A percentile compares a stretch with the other conserved stretches of the same genome.
Conservation (phyloP, 208 protist species). For the Borovskyia barvae region DNA sequence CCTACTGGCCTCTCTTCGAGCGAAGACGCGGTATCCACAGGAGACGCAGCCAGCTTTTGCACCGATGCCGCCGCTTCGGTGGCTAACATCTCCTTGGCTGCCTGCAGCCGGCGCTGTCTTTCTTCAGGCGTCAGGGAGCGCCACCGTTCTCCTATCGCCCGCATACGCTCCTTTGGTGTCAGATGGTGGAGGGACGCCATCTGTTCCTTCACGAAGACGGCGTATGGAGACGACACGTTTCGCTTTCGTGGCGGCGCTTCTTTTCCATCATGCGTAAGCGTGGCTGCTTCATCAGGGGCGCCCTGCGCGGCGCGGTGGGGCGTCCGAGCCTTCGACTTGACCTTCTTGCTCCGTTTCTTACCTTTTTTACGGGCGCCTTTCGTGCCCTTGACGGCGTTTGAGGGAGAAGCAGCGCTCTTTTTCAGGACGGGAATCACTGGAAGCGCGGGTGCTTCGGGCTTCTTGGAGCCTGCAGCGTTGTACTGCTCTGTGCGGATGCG, state of each 20-base stretch:
- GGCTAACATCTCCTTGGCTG: constrained; percentile 1
- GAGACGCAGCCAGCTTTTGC: no score
- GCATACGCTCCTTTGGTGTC: constrained; percentile 51
- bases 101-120: constrained; percentile 12
- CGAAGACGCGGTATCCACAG: no score
- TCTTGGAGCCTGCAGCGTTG: constrained; percentile 11
- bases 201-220: constrained; percentile 68
- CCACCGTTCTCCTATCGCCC: constrained; percentile 54
- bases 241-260: background rate
- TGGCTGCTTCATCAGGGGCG: background rate
- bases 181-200: constrained; percentile 54
- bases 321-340: constrained; percentile 1
- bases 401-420: constrained; percentile 2
- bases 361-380: background rate
- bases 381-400: constrained; percentile 3
- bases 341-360: constrained; percentile 1
- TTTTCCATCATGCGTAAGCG: background rate
- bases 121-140: constrained; percentile 33
- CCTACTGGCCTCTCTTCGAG: no score
- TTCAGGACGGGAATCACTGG: constrained; percentile 11
- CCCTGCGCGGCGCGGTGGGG: constrained; percentile 2
- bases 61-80: background rate
- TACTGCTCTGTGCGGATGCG: constrained; percentile 24
- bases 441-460: background rate
- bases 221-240: constrained; percentile 33